phyloP scores from a whole-genome alignment of 306 rosid species.

The Cucumis sativus region Cucumber_9930_V3 NC_026657.2:1340501-1341000 shows the following conservation, averaged over 20 bases:
- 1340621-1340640: slow-evolving; percentile 8
- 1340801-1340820: not conserved
- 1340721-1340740: not conserved
- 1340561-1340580: slow-evolving; percentile 12
- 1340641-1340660: slow-evolving; percentile 8
- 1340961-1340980: not conserved
- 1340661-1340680: not conserved
- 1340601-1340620: slow-evolving; percentile 8
- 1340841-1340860: not conserved
- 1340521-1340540: slow-evolving; percentile 49
- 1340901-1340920: not conserved
- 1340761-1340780: not conserved
- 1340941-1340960: not conserved
- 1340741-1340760: not conserved
- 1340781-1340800: slow-evolving; percentile 4
- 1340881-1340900: not conserved
- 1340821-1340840: not conserved
- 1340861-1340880: not conserved
- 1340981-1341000: not conserved
- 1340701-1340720: slow-evolving; percentile 3
- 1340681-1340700: slow-evolving; percentile 7
- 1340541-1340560: slow-evolving; percentile 43
- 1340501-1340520: slow-evolving; percentile 42
- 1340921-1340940: not conserved
- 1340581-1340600: slow-evolving; percentile 20